phyloP scores from a whole-genome alignment of 116 monocot species.

The Dioscorea cayenensis region DNA sequence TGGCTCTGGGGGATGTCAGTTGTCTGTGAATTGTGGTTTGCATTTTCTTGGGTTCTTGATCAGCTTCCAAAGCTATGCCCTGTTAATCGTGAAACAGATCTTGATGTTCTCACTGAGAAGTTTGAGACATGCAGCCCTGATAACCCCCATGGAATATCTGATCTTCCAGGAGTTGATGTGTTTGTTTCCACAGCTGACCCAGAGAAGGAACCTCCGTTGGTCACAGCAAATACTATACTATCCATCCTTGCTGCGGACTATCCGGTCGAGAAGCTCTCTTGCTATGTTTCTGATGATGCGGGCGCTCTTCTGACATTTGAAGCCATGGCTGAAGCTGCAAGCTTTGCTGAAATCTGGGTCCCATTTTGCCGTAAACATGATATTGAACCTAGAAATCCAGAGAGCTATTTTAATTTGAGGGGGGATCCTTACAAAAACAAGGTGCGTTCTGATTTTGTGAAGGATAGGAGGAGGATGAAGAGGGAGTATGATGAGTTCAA shows the following conservation, averaged over 20 bases:
- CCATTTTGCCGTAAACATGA: constrained; percentile 7
- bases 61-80: neutral
- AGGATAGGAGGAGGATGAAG: constrained; percentile 70
- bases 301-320: neutral
- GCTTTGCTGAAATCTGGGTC: neutral
- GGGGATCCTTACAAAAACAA: constrained; percentile 6
- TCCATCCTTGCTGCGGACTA: constrained; percentile 4
- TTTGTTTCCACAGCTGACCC: constrained; percentile 8
- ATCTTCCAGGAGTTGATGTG: constrained; percentile 3
- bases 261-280: constrained; percentile 4
- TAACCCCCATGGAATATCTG: neutral
- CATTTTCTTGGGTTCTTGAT: constrained; percentile 1
- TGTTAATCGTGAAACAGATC: neutral
- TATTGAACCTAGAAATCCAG: constrained; percentile 5
- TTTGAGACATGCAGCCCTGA: neutral
- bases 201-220: constrained; percentile 3
- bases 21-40: constrained; percentile 4
- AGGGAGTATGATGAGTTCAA: constrained; percentile 87
- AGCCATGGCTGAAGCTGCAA: constrained; percentile 2
- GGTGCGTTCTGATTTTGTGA: constrained; percentile 26
- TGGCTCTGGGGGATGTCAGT: constrained; percentile 4
- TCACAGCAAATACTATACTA: constrained; percentile 4
- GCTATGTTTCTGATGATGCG: constrained; percentile 3
- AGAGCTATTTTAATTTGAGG: constrained; percentile 2
- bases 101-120: neutral